Percentiles rank a stretch among this genome's conserved stretches.
phyloP scores from a whole-genome alignment of 345 rosid genomes.

The Noccaea bulbosa region DNA sequence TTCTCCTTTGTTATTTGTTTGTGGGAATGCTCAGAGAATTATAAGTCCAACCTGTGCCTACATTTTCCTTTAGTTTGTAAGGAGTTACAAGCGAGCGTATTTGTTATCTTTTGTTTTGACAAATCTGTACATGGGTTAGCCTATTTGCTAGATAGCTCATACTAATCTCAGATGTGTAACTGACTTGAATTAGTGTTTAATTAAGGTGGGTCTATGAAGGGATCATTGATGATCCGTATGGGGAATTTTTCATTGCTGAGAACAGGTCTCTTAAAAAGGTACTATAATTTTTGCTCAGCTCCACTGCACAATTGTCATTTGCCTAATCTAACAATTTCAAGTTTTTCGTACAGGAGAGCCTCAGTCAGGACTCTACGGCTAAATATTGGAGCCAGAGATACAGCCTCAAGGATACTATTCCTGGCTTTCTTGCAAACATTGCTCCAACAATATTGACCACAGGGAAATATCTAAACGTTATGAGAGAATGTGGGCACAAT shows the following conservation, averaged over 20 bases:
- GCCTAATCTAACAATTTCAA: conserved; percentile 31
- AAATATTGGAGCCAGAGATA: conserved; percentile 88
- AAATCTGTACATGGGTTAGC: conserved; percentile 10
- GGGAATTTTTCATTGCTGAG: conserved; percentile 94
- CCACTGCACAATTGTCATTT: conserved; percentile 7
- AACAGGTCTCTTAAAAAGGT: conserved; percentile 92
- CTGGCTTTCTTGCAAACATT: conserved; percentile 93
- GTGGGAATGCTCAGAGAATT: conserved; percentile 18
- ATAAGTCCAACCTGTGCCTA: conserved; percentile 5
- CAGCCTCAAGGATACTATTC: conserved; percentile 90
- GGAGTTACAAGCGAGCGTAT: conserved; percentile 18
- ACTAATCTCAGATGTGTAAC: conserved; percentile 26
- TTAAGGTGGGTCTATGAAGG: conserved; percentile 99
- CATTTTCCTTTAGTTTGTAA: conserved; percentile 5
- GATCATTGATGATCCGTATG: conserved; percentile 93
- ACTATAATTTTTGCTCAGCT: conserved; percentile 25
- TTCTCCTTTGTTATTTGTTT: conserved; percentile 5
- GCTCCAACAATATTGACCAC: conserved; percentile 93
- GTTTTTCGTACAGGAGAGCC: conserved; percentile 74
- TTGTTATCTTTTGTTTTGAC: conserved; percentile 16
- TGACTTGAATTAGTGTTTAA: conserved; percentile 36
- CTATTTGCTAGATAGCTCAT: conserved; percentile 22
- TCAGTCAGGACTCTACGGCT: conserved; percentile 80
- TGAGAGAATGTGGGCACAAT: conserved; percentile 98
- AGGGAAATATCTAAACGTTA: conserved; percentile 93